Evolutionary conservation across 2,329 filamentous ascomycete genomes (phyloP).

Genomic region (Colletotrichum gloeosporioides): DNA sequence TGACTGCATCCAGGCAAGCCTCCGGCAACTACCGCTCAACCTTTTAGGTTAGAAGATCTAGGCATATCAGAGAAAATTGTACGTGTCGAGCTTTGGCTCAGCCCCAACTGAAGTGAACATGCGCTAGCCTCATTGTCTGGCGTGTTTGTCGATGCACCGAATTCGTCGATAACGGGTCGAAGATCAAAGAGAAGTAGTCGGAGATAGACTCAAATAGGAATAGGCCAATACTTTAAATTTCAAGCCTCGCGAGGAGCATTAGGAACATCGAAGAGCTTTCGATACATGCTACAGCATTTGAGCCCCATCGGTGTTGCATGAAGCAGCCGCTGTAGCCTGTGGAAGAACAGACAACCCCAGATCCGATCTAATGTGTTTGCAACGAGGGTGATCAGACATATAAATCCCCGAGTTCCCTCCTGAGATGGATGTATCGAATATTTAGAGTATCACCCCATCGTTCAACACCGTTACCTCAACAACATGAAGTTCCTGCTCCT

Average conservation of each 20-base stretch:
- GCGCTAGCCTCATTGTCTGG: neutral
- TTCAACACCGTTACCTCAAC: neutral
- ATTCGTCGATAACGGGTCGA: neutral
- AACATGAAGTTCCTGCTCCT: neutral
- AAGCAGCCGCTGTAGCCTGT: neutral
- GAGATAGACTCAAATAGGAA: neutral
- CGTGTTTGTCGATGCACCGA: neutral
- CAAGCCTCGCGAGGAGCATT: neutral
- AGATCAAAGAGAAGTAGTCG: neutral
- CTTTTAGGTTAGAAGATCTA: neutral
- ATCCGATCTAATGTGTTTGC: neutral
- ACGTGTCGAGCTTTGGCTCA: neutral
- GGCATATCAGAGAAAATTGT: neutral
- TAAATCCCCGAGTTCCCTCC: neutral
- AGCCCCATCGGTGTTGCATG: neutral
- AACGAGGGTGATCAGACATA: neutral
- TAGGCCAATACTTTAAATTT: neutral
- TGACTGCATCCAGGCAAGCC: neutral
- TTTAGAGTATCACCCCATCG: neutral
- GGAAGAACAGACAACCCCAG: neutral
- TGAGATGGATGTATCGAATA: neutral
- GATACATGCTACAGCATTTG: neutral
- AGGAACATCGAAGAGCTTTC: neutral
- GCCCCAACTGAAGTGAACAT: neutral
- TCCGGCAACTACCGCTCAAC: neutral